Base-by-base conservation (phyloP, 1,284 basidiomycete genomes). In the Ganoderma multipileum region DNA sequence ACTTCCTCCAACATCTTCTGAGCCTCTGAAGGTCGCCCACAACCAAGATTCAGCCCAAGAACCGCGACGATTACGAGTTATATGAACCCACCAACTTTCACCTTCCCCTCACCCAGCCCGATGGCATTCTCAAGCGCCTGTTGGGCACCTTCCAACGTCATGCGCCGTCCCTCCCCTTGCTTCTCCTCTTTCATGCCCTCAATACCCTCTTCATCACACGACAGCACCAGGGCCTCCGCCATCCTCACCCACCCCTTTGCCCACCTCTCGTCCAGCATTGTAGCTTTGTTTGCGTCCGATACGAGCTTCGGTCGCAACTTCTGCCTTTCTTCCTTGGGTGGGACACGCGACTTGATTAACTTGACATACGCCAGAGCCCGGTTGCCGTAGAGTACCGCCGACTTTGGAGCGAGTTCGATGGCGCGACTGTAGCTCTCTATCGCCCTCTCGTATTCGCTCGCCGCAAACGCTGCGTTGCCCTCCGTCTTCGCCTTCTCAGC, bases 241-340 rank as follows among this genome's bases (percentile, higher is more conserved):
- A 68, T 42, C 30, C 67, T 33, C 33, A 68, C 60, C 67, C 67
- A 68, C 11, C 63, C 67, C 60, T 68, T 68, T 1, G 59, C 67
- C 63, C 64, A 65, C 42, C 39, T 38, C 12, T 65, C 67, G 6
- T 61, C 59, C 1, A 44, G 14, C 8, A 42, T 39, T 1, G 63
- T 57, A 7, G 39, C 50, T 2, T 23, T 6, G 3, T 12, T 16
- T 2, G 60, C 63, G 11, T 68, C 67, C 54, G 61, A 30, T 6
- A 65, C 2, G 0, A 60, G 60, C 42, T 63, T 68, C 14, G 30
- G 33, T 20, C 63, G 42, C 33, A 58, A 30, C 41, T 47, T 36
- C 33, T 65, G 8, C 16, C 63, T 33, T 30, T 65, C 67, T n/a
- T 44, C 44, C 63, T 62, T 62, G 41, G 63, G 18, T 16, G 28